Evolutionary conservation across 495 filamentous ascomycete species (phyloP).

Genomic region (Podospora pseudocomata): DNA sequence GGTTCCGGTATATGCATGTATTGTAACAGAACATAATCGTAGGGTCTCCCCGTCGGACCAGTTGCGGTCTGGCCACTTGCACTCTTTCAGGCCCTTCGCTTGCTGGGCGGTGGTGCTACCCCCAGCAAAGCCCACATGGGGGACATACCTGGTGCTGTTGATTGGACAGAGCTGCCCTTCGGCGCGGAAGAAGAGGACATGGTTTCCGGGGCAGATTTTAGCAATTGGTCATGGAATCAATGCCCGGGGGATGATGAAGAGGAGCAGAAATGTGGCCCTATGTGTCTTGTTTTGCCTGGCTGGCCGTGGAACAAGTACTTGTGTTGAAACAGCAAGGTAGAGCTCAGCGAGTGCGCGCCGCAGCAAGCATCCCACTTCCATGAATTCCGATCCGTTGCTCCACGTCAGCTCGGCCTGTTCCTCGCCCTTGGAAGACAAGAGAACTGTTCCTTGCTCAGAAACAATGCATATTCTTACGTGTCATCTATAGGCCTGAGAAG

Average conservation of each 20-base stretch:
- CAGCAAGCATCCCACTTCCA: neutral
- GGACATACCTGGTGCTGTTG: constrained; percentile 26
- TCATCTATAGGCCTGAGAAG: neutral
- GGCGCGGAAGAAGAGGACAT: constrained; percentile 31
- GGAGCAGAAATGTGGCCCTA: neutral
- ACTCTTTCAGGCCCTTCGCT: constrained; percentile 2
- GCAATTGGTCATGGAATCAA: constrained; percentile 11
- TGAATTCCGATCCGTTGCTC: neutral
- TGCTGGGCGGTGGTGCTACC: constrained; percentile 8
- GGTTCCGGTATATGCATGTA: neutral
- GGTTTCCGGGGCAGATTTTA: constrained; percentile 5
- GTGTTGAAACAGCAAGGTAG: neutral
- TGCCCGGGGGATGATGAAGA: constrained; percentile 9
- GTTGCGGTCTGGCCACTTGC: constrained; percentile 14
- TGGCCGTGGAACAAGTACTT: neutral
- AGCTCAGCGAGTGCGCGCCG: constrained; percentile 2
- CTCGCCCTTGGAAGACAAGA: neutral
- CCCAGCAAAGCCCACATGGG: constrained; percentile 16
- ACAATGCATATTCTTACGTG: neutral
- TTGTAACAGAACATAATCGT: neutral
- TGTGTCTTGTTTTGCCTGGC: neutral
- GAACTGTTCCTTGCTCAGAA: neutral
- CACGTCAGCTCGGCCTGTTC: neutral
- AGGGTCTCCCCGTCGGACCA: neutral
- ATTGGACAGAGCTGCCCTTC: constrained; percentile 23